A percentile compares a stretch with the other conserved stretches of the same genome.
Evolutionary conservation across 1,284 basidiomycete genomes (phyloP).

Genomic region (Puccinia triticina): DNA sequence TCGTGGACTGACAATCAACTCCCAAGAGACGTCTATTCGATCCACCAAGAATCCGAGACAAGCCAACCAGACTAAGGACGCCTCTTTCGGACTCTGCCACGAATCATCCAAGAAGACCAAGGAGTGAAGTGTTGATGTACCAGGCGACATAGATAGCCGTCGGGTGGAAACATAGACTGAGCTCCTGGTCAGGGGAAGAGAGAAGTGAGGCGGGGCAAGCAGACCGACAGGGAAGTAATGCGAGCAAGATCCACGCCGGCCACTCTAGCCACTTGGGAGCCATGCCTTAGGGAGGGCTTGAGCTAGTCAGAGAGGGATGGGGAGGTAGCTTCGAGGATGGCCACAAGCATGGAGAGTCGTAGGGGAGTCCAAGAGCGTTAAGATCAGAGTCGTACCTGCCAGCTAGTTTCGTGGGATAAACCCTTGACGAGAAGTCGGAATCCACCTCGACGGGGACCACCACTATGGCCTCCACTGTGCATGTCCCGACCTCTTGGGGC

Average conservation of each 20-base stretch:
- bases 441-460: conserved; percentile 68
- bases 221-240: not conserved
- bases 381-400: conserved; percentile 74
- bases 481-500: conserved; percentile 79
- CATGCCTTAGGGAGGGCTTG: not conserved
- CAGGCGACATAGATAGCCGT: conserved; percentile 1
- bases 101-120: not conserved
- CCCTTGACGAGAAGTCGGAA: conserved; percentile 81
- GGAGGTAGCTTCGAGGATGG: not conserved
- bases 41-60: conserved; percentile 3
- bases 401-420: conserved; percentile 86
- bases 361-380: conserved; percentile 18
- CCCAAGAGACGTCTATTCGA: not conserved
- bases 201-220: conserved; percentile 21
- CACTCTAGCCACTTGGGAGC: not conserved
- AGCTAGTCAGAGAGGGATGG: conserved; percentile 5
- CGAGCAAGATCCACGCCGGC: not conserved
- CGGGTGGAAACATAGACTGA: not conserved
- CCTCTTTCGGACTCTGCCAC: not conserved
- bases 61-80: not conserved
- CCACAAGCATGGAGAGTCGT: conserved; percentile 27
- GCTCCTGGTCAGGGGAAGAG: not conserved
- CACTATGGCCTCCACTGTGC: conserved; percentile 63
- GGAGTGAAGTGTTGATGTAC: not conserved
- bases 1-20: not conserved